Evolutionary conservation across 1,284 basidiomycete genomes (phyloP).

Genomic region (Trichosporon coremiiforme): DNA sequence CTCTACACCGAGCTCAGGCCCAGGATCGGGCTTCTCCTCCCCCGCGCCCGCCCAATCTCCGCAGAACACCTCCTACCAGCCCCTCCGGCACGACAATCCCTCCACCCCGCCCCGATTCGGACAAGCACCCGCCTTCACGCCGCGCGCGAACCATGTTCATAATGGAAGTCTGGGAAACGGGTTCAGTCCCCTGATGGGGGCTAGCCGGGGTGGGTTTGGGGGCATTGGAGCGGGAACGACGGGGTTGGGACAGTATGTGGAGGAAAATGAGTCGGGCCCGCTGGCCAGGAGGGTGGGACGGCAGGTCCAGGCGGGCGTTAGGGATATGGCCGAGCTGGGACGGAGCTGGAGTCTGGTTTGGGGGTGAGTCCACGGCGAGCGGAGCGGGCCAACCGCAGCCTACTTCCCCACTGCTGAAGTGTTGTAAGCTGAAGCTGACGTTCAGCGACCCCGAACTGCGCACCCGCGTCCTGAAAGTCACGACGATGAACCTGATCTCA

Average conservation of each 20-base stretch:
- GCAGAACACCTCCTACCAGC: not conserved
- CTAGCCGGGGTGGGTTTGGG: not conserved
- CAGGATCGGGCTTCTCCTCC: not conserved
- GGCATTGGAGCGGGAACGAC: not conserved
- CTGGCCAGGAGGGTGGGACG: not conserved
- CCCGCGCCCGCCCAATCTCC: not conserved
- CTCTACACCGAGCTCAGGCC: not conserved
- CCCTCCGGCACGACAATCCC: not conserved
- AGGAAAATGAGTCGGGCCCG: not conserved
- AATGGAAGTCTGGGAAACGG: not conserved
- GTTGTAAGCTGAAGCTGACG: slow-evolving; percentile 18
- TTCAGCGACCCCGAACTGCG: slow-evolving; percentile 53
- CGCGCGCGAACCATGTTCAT: slow-evolving; percentile 5
- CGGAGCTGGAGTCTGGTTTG: slow-evolving; percentile 49
- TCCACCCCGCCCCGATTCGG: not conserved
- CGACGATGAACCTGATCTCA: slow-evolving; percentile 55
- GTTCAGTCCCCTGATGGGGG: not conserved
- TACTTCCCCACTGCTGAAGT: too few relatives aligned
- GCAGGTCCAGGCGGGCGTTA: slow-evolving; percentile 32
- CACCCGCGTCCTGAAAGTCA: slow-evolving; percentile 49
- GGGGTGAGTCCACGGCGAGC: slow-evolving; percentile 40
- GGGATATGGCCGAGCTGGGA: slow-evolving; percentile 45
- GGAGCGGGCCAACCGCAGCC: too few relatives aligned
- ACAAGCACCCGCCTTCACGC: not conserved
- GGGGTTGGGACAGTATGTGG: not conserved